Evolutionary conservation across 176 grass and related monocot species (phyloP), one percentile per base, ranked within the genome.

Genomic region (Avena insularis): DNA sequence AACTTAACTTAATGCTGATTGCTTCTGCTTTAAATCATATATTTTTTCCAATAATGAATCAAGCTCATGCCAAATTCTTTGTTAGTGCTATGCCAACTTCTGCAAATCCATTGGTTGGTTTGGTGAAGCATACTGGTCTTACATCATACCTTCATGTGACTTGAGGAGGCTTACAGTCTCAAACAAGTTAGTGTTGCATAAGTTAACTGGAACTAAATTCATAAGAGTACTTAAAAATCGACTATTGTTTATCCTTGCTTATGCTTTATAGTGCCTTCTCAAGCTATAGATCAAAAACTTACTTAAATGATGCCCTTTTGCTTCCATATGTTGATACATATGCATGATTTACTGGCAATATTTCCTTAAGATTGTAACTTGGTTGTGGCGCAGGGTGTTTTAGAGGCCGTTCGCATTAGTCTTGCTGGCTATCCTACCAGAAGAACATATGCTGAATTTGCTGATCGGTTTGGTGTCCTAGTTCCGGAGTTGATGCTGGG

Each of bases 391-490:
- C 85, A 99, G 97, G 97, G 97, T 91, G 97, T 99, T 82, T 86
- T 99, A 85, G 97, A 99, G 90, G 94, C 97, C 47, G 97, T 99
- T 84, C 91, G 97, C 84, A 99, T 99, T 82, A 99, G 97, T 88
- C 97, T 99, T 85, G 97, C 97, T 83, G 97, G 97, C 47, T 99
- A 99, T 83, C 97, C 97, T 87, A 99, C 97, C 87, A 87, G 97
- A 88, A 91, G 94, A 64, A 93, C 92, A 86, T 99, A 96, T 82
- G 90, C 91, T 89, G 97, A 99, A 88, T 99, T 99, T 94, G 80
- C 96, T 25, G 94, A 99, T 79, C 94, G 97, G 17, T 99, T 99
- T 90, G 89, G 94, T n/a, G 84, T 99, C 88, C 87, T 99, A 29
- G 89, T 87, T 80, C 97, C 92, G 27, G 92, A 96, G 7, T 61